Evolutionary conservation across 108 stramenopile genomes (phyloP), one percentile per base, ranked within the genome.

Genomic region (Nitzschia sp.): DNA sequence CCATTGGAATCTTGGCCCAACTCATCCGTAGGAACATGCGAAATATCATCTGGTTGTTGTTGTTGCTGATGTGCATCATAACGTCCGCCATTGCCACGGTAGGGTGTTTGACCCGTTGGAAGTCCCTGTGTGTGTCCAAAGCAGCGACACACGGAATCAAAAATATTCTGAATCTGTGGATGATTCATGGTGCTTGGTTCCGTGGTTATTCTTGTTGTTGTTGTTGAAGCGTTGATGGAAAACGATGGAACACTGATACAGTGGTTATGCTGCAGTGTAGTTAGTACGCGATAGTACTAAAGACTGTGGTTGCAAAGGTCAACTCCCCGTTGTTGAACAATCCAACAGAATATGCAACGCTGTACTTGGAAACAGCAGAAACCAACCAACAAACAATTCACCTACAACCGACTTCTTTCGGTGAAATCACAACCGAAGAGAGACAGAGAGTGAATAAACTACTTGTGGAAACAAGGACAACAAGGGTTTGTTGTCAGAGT

Each of bases 71-170:
- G 48, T n/a, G 29, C 3, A 34, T 34, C 29, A 34, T 34, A 34
- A 34, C 29, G 29, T 34, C 29, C 61, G 6, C 22, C 42, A 46
- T 42, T 62, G 61, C 24, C 12, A 7, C 25, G 29, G 51, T 48
- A 51, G 20, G 64, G 25, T 10, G 51, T 65, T 14, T 21, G 17
- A 25, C 48, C 64, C 2, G 39, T 19, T 15, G 15, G 50, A 9
- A 25, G 46, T 15, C 34, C 51, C 6, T 61, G 34, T 8, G 53
- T 41, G 25, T 76, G 75, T 2, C 75, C 75, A 51, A 76, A 76
- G 53, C 75, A 76, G 10, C 75, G 68, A 40, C 75, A 76, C 39
- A 76, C 62, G 25, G 62, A 67, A n/a, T 76, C 75, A 50, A 76
- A 76, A 21, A 76, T 24, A 25, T 41, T 69, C 40, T 76, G 75